phyloP scores from a whole-genome alignment of 805 yeast genomes.

The Candida adriatica region DNA sequence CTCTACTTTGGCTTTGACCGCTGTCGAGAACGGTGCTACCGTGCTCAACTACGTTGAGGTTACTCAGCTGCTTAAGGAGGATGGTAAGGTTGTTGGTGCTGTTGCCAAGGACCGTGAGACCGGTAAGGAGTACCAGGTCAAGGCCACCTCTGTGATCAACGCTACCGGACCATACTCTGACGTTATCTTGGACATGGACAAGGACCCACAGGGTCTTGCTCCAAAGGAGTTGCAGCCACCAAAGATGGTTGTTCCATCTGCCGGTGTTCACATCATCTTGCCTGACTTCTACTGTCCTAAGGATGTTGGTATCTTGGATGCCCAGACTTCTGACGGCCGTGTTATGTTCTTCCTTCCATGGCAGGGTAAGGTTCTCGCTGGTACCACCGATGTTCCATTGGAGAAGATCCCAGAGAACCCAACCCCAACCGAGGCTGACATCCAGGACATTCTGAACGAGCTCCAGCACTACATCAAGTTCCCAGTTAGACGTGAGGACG shows the following conservation, averaged over 20 bases:
- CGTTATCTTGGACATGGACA: slow-evolving; percentile 78
- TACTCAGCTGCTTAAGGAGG: slow-evolving; percentile 61
- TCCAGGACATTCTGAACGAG: slow-evolving; percentile 79
- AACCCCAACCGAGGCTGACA: slow-evolving; percentile 81
- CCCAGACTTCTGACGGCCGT: slow-evolving; percentile 89
- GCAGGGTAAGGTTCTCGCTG: slow-evolving; percentile 96
- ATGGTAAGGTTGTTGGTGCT: slow-evolving; percentile 66
- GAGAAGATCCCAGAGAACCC: slow-evolving; percentile 67
- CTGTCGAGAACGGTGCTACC: slow-evolving; percentile 82
- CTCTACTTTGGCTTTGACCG: slow-evolving; percentile 77
- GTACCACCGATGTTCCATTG: slow-evolving; percentile 91
- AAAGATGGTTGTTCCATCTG: slow-evolving; percentile 86
- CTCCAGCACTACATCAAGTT: slow-evolving; percentile 84
- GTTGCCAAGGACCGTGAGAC: slow-evolving; percentile 66
- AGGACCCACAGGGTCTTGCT: slow-evolving; percentile 57
- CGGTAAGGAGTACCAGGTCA: slow-evolving; percentile 52
- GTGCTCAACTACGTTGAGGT: slow-evolving; percentile 85
- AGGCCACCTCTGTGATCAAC: slow-evolving; percentile 72
- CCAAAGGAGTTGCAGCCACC: slow-evolving; percentile 46
- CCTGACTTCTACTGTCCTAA: slow-evolving; percentile 91
- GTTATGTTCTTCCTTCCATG: slow-evolving; percentile 96
- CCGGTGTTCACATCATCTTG: slow-evolving; percentile 87
- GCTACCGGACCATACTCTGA: slow-evolving; percentile 96
- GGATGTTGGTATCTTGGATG: slow-evolving; percentile 84
- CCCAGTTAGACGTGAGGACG: slow-evolving; percentile 86